Evolutionary conservation across 2,329 filamentous ascomycete species (phyloP).

Genomic region (Ascocoryne sarcoides): DNA sequence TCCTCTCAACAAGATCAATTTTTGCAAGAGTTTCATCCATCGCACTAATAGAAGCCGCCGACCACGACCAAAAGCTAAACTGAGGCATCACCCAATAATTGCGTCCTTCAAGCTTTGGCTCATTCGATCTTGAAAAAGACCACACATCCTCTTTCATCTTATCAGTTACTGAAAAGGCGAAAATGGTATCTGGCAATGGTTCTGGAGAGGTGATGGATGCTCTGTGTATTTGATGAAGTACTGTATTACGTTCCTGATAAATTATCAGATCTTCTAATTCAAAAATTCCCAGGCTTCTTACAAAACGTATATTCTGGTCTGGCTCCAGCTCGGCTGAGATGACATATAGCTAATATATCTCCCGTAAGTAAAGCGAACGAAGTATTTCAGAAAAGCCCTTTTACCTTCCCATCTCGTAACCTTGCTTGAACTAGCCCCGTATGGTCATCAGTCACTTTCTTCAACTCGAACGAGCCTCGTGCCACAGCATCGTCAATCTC

Average conservation of each 20-base stretch:
- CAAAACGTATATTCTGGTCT: constrained; percentile 36
- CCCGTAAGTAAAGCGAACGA: background rate
- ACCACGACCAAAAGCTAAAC: constrained; percentile 48
- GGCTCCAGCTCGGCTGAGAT: constrained; percentile 35
- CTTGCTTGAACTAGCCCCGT: constrained; percentile 34
- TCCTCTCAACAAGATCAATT: constrained; percentile 32
- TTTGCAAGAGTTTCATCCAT: constrained; percentile 32
- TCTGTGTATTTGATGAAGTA: constrained; percentile 44
- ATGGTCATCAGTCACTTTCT: constrained; percentile 28
- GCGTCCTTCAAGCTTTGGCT: constrained; percentile 26
- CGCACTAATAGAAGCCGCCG: constrained; percentile 40
- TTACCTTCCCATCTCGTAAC: constrained; percentile 35
- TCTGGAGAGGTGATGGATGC: constrained; percentile 42
- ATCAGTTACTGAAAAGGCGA: constrained; percentile 44
- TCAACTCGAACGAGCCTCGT: constrained; percentile 36
- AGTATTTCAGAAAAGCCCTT: constrained; percentile 1
- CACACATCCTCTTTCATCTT: constrained; percentile 36
- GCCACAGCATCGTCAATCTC: constrained; percentile 38
- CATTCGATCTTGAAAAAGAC: constrained; percentile 39
- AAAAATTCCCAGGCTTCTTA: constrained; percentile 6
- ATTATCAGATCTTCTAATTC: constrained; percentile 10
- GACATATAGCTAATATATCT: constrained; percentile 33
- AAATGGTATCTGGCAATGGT: constrained; percentile 40
- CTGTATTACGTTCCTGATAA: constrained; percentile 39
- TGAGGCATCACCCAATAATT: constrained; percentile 45